phyloP scores from a whole-genome alignment of 108 stramenopile species.

The Chaetoceros muelleri region DNA sequence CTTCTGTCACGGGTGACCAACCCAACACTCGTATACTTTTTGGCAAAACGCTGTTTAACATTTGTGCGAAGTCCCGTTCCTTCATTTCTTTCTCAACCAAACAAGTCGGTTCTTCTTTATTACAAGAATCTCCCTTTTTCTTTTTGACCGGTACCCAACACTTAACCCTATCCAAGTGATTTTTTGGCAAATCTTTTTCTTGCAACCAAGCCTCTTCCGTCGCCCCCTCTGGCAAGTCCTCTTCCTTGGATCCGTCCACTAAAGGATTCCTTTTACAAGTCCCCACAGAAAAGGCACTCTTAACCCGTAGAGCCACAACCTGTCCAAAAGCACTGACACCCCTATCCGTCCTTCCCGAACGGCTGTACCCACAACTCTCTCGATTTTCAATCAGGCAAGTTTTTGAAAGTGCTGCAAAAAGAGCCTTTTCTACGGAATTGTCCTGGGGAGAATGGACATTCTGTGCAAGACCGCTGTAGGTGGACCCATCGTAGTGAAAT shows the following conservation, averaged over 20 bases:
- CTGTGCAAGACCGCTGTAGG: constrained; percentile 76
- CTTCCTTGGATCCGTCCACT: constrained; percentile 17
- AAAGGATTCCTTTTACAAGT: no score
- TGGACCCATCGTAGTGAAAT: constrained; percentile 83
- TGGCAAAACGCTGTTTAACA: constrained; percentile 91
- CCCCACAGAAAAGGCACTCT: constrained; percentile 54
- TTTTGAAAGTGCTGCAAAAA: constrained; percentile 78
- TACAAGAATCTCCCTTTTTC: constrained; percentile 8
- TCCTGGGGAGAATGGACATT: constrained; percentile 53
- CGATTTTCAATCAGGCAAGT: constrained; percentile 53
- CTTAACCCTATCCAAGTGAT: constrained; percentile 30
- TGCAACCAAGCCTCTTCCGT: constrained; percentile 14
- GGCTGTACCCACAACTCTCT: constrained; percentile 58
- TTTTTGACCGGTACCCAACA: constrained; percentile 39
- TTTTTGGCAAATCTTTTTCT: constrained; percentile 54
- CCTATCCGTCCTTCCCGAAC: constrained; percentile 94
- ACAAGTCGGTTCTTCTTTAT: constrained; percentile 1
- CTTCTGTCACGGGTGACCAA: constrained; percentile 87
- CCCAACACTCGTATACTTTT: constrained; percentile 85
- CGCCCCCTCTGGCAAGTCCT: no score
- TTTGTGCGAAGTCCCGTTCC: constrained; percentile 86
- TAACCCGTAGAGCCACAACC: constrained; percentile 77
- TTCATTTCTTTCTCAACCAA: constrained; percentile 29
- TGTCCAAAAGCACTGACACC: constrained; percentile 95
- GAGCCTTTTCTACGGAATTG: constrained; percentile 72